phyloP scores from a whole-genome alignment of 2,329 filamentous ascomycete species.

The Scedosporium apiospermum region DNA sequence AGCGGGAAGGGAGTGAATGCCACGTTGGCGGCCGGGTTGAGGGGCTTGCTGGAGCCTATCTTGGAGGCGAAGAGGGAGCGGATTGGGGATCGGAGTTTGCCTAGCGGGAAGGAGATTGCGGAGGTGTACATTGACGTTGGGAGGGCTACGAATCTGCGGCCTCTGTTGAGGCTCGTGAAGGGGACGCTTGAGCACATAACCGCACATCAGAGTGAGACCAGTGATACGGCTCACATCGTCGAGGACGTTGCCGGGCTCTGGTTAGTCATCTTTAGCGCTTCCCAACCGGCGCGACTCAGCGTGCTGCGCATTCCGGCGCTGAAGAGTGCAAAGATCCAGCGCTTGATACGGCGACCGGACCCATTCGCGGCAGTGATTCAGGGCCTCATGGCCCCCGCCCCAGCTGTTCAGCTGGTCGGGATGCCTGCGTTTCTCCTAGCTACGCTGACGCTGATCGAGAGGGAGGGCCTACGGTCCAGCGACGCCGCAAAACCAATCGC shows the following conservation, averaged over 20 bases:
- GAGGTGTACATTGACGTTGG: conserved; percentile 3
- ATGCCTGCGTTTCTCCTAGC: conserved; percentile 6
- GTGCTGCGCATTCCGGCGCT: neutral
- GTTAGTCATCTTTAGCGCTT: neutral
- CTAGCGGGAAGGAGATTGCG: conserved; percentile 6
- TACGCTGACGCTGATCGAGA: conserved; percentile 8
- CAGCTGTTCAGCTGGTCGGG: neutral
- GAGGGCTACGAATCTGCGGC: neutral
- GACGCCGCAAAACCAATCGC: neutral
- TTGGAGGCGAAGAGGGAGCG: conserved; percentile 3
- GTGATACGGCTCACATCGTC: neutral
- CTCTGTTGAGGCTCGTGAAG: conserved; percentile 7
- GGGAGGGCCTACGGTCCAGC: neutral
- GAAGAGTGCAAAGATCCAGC: neutral
- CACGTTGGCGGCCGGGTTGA: neutral
- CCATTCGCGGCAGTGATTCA: conserved; percentile 1
- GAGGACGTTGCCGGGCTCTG: neutral
- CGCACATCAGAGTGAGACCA: neutral
- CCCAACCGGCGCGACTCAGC: neutral
- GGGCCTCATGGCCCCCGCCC: conserved; percentile 3
- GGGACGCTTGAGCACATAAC: conserved; percentile 1
- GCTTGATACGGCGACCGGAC: neutral
- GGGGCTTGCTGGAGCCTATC: conserved; percentile 1
- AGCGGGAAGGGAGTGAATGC: neutral
- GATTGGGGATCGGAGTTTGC: neutral